phyloP scores from a whole-genome alignment of 495 filamentous ascomycete species.

The Xylaria telfairii region DNA sequence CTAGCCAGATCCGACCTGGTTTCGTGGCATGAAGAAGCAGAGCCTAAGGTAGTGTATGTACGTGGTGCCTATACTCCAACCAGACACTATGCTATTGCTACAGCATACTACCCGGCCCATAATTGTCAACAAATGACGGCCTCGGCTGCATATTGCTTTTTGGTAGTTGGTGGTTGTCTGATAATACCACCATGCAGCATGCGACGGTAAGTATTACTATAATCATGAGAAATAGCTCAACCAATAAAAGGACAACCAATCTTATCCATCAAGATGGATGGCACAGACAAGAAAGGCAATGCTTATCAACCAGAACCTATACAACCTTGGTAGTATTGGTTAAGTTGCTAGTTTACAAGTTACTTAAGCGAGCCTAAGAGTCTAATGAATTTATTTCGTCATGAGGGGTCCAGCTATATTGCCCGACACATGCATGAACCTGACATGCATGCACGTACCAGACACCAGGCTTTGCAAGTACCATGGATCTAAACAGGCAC shows the following conservation, averaged over 20 bases:
- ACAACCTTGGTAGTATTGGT: background rate
- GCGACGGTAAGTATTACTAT: background rate
- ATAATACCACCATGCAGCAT: slow-evolving; percentile 2
- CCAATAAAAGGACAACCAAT: background rate
- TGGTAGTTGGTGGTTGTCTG: background rate
- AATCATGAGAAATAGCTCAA: background rate
- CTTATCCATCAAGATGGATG: background rate
- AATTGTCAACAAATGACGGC: slow-evolving; percentile 9
- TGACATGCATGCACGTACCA: background rate
- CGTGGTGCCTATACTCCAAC: background rate
- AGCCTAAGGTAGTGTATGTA: background rate
- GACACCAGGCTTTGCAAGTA: too few species aligned
- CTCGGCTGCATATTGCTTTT: slow-evolving; percentile 15
- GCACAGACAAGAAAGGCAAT: background rate
- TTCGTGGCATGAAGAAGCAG: background rate
- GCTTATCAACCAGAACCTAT: background rate
- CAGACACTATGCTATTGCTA: background rate
- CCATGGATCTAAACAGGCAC: background rate
- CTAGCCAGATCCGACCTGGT: slow-evolving; percentile 4
- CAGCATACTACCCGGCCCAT: background rate
- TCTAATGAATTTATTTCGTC: background rate
- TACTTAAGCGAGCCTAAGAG: background rate
- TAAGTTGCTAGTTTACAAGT: background rate
- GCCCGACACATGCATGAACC: background rate
- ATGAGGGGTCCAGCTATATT: background rate